Evolutionary conservation across 164 flowering plant species (phyloP), one percentile per base, ranked within the genome.

Genomic region (Nymphaea thermarum): DNA sequence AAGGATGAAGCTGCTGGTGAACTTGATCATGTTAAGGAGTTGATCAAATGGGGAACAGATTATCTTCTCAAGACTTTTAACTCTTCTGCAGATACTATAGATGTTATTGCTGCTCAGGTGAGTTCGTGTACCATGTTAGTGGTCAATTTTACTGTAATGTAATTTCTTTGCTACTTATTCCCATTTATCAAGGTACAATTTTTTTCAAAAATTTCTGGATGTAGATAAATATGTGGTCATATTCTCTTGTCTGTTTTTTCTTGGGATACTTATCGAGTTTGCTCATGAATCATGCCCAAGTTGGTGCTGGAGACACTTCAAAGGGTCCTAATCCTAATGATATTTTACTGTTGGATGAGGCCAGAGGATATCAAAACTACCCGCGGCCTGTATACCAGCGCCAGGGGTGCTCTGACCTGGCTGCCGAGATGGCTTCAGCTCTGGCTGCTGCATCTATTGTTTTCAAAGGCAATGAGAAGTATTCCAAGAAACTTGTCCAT

Each of bases 371-470:
- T 94, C 71, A 92, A n/a, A n/a, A 94, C 65, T 94, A 94, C 51
- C 68, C 61, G 0, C 76, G 99, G 11, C 90, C 89, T 65, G 98
- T 88, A 5, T 42, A 68, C 61, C 78, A 74, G 64, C 91, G 99
- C 62, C 70, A 71, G 61, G 66, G 78, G 61, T 94, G 99, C 79
- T 91, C 99, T 0, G 99, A 94, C 74, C 96, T 91, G 51, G 98
- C 90, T 67, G 93, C 91, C 10, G 99, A 94, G 77, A 94, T 94
- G 99, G 86, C 99, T 71, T 96, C 99, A 71, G 87, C 99, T 74
- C 76, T 94, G 72, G 99, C 99, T 73, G 68, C 99, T 43, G 97
- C 96, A 3, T 91, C 99, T 44, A 94, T 94, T 75, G 99, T 94
- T 62, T 94, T 94, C 79, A 94, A 88, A 77, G 6, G 5, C 55